These are phyloP conservation scores for Rhazya stricta DNA, from an alignment of 257 asterid species.

Conservation along the genomic window DNA sequence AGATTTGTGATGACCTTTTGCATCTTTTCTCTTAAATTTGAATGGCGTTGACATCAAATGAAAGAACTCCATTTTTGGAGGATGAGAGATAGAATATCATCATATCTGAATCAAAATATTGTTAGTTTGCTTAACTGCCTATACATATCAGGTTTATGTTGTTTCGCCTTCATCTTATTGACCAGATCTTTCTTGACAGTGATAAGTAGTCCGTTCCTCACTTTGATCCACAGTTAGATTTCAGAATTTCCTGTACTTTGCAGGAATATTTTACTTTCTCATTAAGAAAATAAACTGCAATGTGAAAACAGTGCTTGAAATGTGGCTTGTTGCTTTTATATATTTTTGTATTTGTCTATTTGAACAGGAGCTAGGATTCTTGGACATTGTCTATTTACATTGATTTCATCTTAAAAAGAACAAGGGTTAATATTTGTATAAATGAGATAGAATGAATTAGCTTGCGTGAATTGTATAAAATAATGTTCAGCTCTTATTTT, in stretches of 20 bases:
- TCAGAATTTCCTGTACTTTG: background rate
- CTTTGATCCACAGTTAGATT: background rate
- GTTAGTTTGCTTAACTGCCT: background rate
- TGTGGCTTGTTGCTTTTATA: background rate
- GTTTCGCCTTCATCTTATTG: background rate
- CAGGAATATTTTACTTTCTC: background rate
- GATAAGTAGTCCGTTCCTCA: background rate
- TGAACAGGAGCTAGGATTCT: background rate
- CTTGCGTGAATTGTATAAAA: background rate
- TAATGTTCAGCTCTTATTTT: background rate
- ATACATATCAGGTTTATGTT: background rate
- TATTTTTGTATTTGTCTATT: background rate
- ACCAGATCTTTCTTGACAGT: background rate
- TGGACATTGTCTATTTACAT: background rate
- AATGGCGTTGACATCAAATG: background rate
- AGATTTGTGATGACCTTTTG: background rate
- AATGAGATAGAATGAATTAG: background rate
- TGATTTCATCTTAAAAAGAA: background rate
- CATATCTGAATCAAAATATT: background rate
- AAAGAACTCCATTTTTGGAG: background rate
- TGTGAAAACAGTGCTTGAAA: background rate
- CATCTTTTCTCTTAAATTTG: background rate
- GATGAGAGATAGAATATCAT: background rate
- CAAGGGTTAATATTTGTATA: background rate
- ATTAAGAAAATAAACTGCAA: background rate